Evolutionary conservation across 768 basidiomycete genomes (phyloP).

Genomic region (Macrolepiota fuliginosa): DNA sequence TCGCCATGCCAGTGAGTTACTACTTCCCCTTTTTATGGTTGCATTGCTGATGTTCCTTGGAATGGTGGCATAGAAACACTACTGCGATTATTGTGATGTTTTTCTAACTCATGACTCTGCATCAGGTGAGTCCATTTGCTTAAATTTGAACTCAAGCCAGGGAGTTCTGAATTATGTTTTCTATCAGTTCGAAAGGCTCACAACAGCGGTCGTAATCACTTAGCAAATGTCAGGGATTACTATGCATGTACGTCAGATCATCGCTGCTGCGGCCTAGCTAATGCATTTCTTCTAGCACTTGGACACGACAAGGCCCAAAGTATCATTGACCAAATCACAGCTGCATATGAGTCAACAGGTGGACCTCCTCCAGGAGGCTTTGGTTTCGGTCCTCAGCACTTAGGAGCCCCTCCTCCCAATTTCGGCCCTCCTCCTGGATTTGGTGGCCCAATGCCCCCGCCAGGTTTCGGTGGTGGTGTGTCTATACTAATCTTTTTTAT

Average conservation of each 20-base stretch:
- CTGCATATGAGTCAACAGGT: constrained; percentile 83
- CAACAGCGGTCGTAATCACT: constrained; percentile 95
- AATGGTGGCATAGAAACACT: constrained; percentile 67
- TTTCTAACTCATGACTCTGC: constrained; percentile 93
- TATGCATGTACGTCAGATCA: constrained; percentile 72
- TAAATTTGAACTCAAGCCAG: background rate
- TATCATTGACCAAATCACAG: constrained; percentile 98
- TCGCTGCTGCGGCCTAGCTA: background rate
- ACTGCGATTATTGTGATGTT: constrained; percentile 93
- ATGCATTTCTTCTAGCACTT: constrained; percentile 47
- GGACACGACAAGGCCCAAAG: constrained; percentile 97
- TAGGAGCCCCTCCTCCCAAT: constrained; percentile 52
- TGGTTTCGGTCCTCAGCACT: constrained; percentile 81
- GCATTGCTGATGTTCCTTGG: constrained; percentile 2
- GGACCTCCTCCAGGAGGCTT: constrained; percentile 88
- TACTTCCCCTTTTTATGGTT: background rate
- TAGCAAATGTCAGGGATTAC: constrained; percentile 95
- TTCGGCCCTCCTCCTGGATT: constrained; percentile 49
- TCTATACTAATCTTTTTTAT: constrained; percentile 15
- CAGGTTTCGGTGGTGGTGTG: constrained; percentile 55
- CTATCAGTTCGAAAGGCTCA: constrained; percentile 91
- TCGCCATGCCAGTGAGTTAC: constrained; percentile 63
- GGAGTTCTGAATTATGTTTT: constrained; percentile 10
- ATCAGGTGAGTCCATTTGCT: constrained; percentile 55
- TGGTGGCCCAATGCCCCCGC: constrained; percentile 49